Conservation (phyloP, 257 asterid species). For the Osmanthus fragrans region DNA sequence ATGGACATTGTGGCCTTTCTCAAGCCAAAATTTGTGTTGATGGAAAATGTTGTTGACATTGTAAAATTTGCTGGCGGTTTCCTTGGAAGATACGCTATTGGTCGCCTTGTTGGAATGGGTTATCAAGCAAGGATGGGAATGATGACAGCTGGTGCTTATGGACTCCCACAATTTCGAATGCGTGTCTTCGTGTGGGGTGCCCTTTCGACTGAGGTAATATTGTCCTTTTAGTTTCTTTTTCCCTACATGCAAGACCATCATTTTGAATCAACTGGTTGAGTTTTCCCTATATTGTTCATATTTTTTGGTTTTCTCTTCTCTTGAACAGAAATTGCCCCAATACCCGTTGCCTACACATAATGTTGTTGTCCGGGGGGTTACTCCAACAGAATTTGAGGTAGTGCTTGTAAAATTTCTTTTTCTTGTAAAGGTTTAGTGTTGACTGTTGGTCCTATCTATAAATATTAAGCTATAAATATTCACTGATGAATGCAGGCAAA, state of each 20-base stretch:
- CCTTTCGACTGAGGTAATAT: slow-evolving; percentile 60
- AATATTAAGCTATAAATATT: not conserved
- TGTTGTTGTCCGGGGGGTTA: slow-evolving; percentile 51
- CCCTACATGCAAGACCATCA: not conserved
- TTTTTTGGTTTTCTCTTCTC: not conserved
- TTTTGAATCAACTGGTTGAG: not conserved
- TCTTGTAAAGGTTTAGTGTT: not conserved
- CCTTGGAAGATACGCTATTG: slow-evolving; percentile 78
- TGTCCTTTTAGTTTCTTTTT: not conserved
- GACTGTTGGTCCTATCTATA: not conserved
- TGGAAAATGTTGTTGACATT: slow-evolving; percentile 90
- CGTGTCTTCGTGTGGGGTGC: slow-evolving; percentile 89
- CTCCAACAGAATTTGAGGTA: slow-evolving; percentile 77
- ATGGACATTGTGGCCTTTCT: slow-evolving; percentile 64
- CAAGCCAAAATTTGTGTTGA: slow-evolving; percentile 63
- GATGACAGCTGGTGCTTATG: slow-evolving; percentile 91
- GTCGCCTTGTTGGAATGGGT: slow-evolving; percentile 59
- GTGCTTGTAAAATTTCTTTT: not conserved
- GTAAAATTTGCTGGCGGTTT: slow-evolving; percentile 59
- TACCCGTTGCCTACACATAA: slow-evolving; percentile 85
- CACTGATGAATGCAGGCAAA: slow-evolving; percentile 39
- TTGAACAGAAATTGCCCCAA: slow-evolving; percentile 61
- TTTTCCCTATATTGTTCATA: not conserved
- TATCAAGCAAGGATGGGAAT: slow-evolving; percentile 79
- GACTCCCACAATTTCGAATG: slow-evolving; percentile 82